Percentiles rank a stretch among this genome's conserved stretches.
Conservation (phyloP, 352 stramenopile genomes). For the Phytophthora niederhauseri region DNA sequence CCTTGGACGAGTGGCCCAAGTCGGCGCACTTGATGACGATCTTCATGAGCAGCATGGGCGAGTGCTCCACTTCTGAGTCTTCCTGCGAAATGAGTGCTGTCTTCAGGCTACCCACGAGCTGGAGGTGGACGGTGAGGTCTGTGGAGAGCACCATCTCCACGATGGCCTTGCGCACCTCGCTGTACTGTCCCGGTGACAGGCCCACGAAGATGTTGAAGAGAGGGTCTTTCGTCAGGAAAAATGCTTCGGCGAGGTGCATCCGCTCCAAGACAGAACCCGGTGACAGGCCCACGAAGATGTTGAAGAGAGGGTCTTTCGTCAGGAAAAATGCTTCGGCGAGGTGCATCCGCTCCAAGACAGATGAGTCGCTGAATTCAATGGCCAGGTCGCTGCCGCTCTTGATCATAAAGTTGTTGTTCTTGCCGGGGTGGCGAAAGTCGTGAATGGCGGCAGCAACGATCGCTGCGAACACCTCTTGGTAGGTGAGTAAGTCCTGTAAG, state of each 20-base stretch:
- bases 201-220: constrained; percentile 81
- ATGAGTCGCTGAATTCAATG: constrained; percentile 85
- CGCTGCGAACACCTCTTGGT: constrained; percentile 81
- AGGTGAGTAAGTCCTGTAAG: constrained; percentile 81
- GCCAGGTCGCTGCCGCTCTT: constrained; percentile 75
- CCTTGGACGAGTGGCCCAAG: constrained; percentile 93
- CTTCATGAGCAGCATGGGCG: constrained; percentile 86
- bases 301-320: constrained; percentile 63
- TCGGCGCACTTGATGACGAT: constrained; percentile 93
- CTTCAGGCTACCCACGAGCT: constrained; percentile 82
- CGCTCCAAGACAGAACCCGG: constrained; percentile 86
- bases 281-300: constrained; percentile 80
- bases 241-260: constrained; percentile 87
- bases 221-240: constrained; percentile 71
- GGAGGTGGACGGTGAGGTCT: constrained; percentile 80
- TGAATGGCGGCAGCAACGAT: constrained; percentile 86
- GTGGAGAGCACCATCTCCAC: constrained; percentile 90
- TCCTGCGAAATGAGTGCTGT: constrained; percentile 83
- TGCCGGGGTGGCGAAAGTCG: constrained; percentile 83
- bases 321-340: constrained; percentile 85
- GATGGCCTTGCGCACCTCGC: constrained; percentile 81
- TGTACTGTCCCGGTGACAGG: constrained; percentile 55
- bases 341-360: constrained; percentile 88
- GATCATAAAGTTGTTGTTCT: constrained; percentile 90
- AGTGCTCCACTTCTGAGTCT: constrained; percentile 72